Conservation (phyloP, 2,329 filamentous ascomycete genomes). For the Gyromitra esculenta region DNA sequence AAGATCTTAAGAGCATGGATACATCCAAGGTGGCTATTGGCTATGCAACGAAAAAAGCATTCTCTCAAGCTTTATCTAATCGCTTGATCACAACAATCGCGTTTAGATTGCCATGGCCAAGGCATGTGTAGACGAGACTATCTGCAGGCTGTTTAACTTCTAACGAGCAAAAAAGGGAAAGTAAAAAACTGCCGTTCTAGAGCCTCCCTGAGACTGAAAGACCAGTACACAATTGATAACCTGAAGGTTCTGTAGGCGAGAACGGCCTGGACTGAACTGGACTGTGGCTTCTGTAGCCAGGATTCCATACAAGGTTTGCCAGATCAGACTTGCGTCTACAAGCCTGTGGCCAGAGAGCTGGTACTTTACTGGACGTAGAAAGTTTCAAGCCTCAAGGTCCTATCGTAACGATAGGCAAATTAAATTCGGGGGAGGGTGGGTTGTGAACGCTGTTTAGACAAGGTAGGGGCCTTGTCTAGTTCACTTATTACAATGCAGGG, state of each 20-base stretch:
- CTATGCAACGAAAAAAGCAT: not conserved
- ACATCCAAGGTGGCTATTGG: not conserved
- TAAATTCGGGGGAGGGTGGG: slow-evolving; percentile 19
- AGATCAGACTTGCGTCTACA: slow-evolving; percentile 44
- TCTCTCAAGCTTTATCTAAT: slow-evolving; percentile 13
- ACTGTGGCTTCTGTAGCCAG: slow-evolving; percentile 16
- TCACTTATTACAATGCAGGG: slow-evolving; percentile 27
- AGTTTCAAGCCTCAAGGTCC: slow-evolving; percentile 1
- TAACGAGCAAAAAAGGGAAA: not conserved
- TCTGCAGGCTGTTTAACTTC: slow-evolving; percentile 18
- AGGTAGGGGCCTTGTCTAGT: slow-evolving; percentile 30
- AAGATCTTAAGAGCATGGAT: slow-evolving; percentile 5
- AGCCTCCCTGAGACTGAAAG: slow-evolving; percentile 13
- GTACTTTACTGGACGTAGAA: slow-evolving; percentile 5
- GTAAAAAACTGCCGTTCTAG: slow-evolving; percentile 22
- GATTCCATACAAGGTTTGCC: slow-evolving; percentile 38
- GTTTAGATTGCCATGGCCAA: not conserved
- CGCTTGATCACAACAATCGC: slow-evolving; percentile 1
- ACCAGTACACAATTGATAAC: slow-evolving; percentile 17
- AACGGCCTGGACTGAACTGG: slow-evolving; percentile 15
- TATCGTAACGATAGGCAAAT: slow-evolving; percentile 8
- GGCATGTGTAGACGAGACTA: slow-evolving; percentile 23
- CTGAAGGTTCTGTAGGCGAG: slow-evolving; percentile 7
- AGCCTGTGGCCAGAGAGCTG: slow-evolving; percentile 17
- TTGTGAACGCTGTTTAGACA: slow-evolving; percentile 22